phyloP scores from a whole-genome alignment of 2,329 filamentous ascomycete genomes.

The Polychaeton citri region DNA sequence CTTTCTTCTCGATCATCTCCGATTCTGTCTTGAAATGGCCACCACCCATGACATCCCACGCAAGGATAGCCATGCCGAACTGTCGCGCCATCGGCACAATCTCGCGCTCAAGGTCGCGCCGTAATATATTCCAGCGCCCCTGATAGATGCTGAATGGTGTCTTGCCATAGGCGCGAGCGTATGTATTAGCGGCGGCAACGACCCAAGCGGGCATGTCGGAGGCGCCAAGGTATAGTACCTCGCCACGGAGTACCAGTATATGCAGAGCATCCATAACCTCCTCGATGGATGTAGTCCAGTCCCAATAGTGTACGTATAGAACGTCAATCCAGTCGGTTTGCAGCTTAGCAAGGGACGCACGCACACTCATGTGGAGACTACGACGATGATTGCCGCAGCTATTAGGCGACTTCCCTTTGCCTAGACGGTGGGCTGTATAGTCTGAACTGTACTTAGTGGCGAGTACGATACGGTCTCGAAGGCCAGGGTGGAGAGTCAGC shows the following conservation, averaged over 20 bases:
- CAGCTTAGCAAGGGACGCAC: constrained; percentile 34
- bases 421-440: constrained; percentile 13
- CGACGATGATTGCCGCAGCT: constrained; percentile 48
- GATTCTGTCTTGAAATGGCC: constrained; percentile 31
- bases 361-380: constrained; percentile 40
- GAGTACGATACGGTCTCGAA: constrained; percentile 28
- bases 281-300: constrained; percentile 27
- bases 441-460: constrained; percentile 27
- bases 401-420: constrained; percentile 47
- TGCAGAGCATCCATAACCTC: constrained; percentile 33
- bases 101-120: constrained; percentile 32
- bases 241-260: constrained; percentile 25
- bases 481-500: too few relatives aligned
- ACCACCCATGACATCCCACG: constrained; percentile 39
- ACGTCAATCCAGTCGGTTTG: constrained; percentile 59
- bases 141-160: too few relatives aligned
- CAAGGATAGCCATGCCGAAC: constrained; percentile 34
- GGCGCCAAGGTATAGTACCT: constrained; percentile 33
- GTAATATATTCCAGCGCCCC: constrained; percentile 29
- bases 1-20: constrained; percentile 31
- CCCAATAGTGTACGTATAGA: constrained; percentile 27
- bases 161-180: constrained; percentile 24
- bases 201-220: constrained; percentile 31
- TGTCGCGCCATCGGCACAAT: constrained; percentile 31
- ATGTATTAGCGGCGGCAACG: constrained; percentile 26